Conservation (phyloP, 73 alveolate species). For the Paramecium primaurelia region DNA sequence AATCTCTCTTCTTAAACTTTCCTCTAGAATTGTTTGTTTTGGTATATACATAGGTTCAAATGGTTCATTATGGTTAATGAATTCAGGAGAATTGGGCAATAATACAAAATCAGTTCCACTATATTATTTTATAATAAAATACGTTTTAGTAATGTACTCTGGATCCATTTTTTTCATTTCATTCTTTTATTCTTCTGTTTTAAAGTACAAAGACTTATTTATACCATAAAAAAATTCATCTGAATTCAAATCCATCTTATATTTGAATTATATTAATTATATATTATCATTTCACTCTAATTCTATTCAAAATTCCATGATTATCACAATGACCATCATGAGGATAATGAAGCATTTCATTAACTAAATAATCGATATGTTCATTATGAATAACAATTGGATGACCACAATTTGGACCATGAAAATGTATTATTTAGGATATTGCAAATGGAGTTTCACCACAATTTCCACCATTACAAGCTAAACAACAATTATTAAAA, state of each 20-base stretch:
- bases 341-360: neutral
- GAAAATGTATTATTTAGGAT: neutral
- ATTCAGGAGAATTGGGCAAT: slow-evolving; percentile 56
- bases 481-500: neutral
- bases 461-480: slow-evolving; percentile 18
- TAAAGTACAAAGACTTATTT: neutral
- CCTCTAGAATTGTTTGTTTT: slow-evolving; percentile 54
- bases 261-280: neutral
- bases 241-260: neutral
- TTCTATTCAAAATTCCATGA: neutral
- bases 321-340: neutral
- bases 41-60: slow-evolving; percentile 65
- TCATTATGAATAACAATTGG: neutral
- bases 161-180: slow-evolving; percentile 30
- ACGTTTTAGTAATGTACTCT: slow-evolving; percentile 28
- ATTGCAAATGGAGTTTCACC: neutral
- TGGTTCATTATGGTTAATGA: slow-evolving; percentile 51
- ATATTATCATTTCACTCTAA: neutral
- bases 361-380: neutral
- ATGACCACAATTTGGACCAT: slow-evolving; percentile 19
- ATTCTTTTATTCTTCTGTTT: slow-evolving; percentile 16
- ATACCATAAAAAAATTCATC: slow-evolving; percentile 25
- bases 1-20: slow-evolving; percentile 51
- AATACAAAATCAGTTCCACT: slow-evolving; percentile 60
- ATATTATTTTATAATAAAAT: neutral